Base-by-base conservation (phyloP, 2,329 filamentous ascomycete species). In the Microcera coccophila region DNA sequence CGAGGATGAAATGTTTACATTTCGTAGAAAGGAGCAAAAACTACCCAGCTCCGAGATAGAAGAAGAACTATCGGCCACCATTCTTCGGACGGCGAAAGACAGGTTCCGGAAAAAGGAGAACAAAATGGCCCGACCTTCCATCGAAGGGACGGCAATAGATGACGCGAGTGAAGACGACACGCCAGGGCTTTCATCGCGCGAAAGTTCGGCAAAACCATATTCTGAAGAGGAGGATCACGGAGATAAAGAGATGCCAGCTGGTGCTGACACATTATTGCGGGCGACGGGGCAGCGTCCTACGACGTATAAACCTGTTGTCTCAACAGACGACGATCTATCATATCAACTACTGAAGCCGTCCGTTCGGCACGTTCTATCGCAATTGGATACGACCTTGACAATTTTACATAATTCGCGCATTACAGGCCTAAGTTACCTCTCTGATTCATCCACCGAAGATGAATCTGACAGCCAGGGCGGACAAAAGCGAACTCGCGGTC, bases 321-420 rank as follows among this genome's bases (percentile, higher is more conserved):
- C 85, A 7, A 75, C 80, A 2, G 84, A 95, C 54, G 89, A 95
- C 52, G 81, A 85, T 2, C 61, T 72, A 36, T 86, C 87, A 1
- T 70, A 75, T 45, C 61, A 65, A 2, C 69, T 94, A 4, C 68
- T 95, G 14, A 74, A 75, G 1, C 87, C 89, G 0, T 75, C 79
- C 0, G 75, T 86, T 10, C 74, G 82, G n/a, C 83, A 87, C 51
- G 76, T 90, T 14, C 71, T 95, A 8, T 66, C 73, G 2, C 78
- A 81, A 26, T 61, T 95, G 2, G 88, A 96, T 54, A 63, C 71
- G 4, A 73, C 91, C 1, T 74, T 95, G 5, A 70, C 74, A 21
- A 78, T 82, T 3, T 71, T 97, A 12, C 87, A 90, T 59, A 79
- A 82, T 45, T 74, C 79, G 1, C 77, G 84, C 28, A 67, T 78